Percentiles rank a stretch among this genome's conserved stretches.
Conservation (phyloP, 495 filamentous ascomycete species). For the Astrothelium macrocarpum region DNA sequence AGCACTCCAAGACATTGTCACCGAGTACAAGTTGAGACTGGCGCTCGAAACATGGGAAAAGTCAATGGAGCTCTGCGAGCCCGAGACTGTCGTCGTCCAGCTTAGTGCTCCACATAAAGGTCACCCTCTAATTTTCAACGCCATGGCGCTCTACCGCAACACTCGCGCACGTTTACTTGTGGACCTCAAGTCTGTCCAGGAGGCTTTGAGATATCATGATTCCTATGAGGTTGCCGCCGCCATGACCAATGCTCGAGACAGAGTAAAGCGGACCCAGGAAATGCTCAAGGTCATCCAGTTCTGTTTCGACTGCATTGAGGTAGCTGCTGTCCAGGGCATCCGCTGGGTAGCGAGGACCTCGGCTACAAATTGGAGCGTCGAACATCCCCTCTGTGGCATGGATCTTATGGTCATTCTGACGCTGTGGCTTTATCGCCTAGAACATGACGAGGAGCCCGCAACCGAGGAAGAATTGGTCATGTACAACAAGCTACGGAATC, state of each 20-base stretch:
- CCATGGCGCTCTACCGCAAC: conserved; percentile 94
- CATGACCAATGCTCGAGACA: conserved; percentile 87
- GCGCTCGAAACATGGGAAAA: conserved; percentile 97
- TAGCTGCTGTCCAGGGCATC: conserved; percentile 86
- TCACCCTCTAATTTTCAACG: conserved; percentile 98
- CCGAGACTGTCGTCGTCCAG: conserved; percentile 81
- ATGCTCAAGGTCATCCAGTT: conserved; percentile 98
- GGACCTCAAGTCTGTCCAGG: conserved; percentile 89
- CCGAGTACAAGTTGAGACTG: conserved; percentile 93
- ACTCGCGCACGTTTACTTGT: conserved; percentile 88
- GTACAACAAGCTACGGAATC: conserved; percentile 87
- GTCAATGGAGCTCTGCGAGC: conserved; percentile 86
- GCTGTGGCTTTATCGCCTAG: conserved; percentile 95
- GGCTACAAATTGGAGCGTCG: conserved; percentile 97
- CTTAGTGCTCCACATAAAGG: conserved; percentile 93
- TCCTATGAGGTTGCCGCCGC: conserved; percentile 92
- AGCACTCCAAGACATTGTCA: conserved; percentile 90
- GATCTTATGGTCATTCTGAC: conserved; percentile 98
- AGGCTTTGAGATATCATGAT: conserved; percentile 93
- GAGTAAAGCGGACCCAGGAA: conserved; percentile 86
- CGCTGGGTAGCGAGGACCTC: conserved; percentile 96
- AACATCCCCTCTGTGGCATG: conserved; percentile 92
- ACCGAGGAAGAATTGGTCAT: conserved; percentile 84
- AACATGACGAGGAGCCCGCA: conserved; percentile 94
- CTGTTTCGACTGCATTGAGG: conserved; percentile 97